phyloP scores from a whole-genome alignment of 139 green algal species.

The Chlorella vulgaris region DNA sequence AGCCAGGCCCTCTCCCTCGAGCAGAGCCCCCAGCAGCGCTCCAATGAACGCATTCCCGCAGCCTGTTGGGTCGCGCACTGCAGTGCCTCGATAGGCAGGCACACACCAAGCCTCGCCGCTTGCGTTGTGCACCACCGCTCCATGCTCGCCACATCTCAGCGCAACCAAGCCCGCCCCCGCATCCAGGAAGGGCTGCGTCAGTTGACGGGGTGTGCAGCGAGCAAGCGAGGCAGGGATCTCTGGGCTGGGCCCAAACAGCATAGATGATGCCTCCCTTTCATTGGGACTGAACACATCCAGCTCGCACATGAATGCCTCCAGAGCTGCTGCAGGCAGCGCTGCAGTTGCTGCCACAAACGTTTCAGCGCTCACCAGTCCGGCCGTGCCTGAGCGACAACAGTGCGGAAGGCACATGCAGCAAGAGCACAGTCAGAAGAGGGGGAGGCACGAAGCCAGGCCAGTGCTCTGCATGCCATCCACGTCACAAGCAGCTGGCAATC shows the following conservation, averaged over 20 bases:
- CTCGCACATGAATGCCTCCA: not conserved
- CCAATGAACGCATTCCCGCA: constrained; percentile 74
- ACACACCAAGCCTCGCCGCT: not conserved
- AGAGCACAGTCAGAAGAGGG: not conserved
- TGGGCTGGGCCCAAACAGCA: constrained; percentile 1
- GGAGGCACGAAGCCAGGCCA: no score
- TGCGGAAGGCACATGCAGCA: no score
- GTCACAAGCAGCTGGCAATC: no score
- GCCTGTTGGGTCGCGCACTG: constrained; percentile 59
- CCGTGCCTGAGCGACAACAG: no score
- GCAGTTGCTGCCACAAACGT: constrained; percentile 12
- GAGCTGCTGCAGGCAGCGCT: not conserved
- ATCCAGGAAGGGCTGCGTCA: constrained; percentile 44
- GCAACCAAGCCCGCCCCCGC: constrained; percentile 47
- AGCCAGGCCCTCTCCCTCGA: constrained; percentile 10
- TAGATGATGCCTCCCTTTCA: constrained; percentile 6
- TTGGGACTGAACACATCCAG: constrained; percentile 23
- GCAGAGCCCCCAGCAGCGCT: constrained; percentile 52
- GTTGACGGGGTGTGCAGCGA: not conserved
- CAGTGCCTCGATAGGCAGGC: constrained; percentile 12
- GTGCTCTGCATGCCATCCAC: no score
- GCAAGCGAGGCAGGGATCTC: constrained; percentile 21
- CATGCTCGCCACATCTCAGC: constrained; percentile 48
- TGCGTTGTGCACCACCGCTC: constrained; percentile 35
- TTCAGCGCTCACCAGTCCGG: constrained; percentile 15